These are phyloP conservation scores for Endocalyx cinctus DNA, from an alignment of 2,329 filamentous ascomycete species.

Conservation along the genomic window DNA sequence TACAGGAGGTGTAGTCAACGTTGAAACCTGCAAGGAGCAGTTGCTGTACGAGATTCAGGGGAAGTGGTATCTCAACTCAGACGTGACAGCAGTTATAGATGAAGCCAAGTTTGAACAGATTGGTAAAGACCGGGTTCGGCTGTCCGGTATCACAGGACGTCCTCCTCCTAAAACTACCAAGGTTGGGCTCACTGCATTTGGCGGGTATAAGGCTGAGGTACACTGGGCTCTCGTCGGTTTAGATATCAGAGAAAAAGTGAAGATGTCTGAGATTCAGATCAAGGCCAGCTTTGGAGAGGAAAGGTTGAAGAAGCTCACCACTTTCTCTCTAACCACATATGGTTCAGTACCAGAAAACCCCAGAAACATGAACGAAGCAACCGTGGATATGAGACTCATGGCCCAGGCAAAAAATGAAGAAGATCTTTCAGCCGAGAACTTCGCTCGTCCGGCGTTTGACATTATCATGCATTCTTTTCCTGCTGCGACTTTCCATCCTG, in stretches of 20 bases:
- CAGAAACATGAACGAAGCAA: slow-evolving; percentile 3
- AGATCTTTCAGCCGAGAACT: slow-evolving; percentile 1
- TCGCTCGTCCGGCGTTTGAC: slow-evolving; percentile 2
- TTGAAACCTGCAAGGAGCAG: slow-evolving; percentile 26
- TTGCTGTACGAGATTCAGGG: slow-evolving; percentile 34
- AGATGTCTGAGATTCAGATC: slow-evolving; percentile 1
- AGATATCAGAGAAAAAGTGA: slow-evolving; percentile 35
- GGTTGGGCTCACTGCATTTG: slow-evolving; percentile 33
- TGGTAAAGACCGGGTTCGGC: slow-evolving; percentile 19
- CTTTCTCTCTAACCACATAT: slow-evolving; percentile 4
- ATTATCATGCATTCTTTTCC: slow-evolving; percentile 4
- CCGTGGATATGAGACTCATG: slow-evolving; percentile 3
- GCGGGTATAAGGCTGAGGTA: slow-evolving; percentile 32
- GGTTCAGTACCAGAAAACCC: slow-evolving; percentile 5
- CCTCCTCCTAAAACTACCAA: slow-evolving; percentile 35
- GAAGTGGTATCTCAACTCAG: slow-evolving; percentile 29
- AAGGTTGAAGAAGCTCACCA: slow-evolving; percentile 4
- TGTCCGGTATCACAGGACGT: slow-evolving; percentile 25
- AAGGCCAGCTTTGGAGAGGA: slow-evolving; percentile 1
- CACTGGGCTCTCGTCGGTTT: slow-evolving; percentile 36
- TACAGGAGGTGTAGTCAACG: slow-evolving; percentile 30
- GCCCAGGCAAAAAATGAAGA: slow-evolving; percentile 2
- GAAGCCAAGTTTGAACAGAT: slow-evolving; percentile 34
- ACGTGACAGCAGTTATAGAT: slow-evolving; percentile 27
- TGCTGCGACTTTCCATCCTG: slow-evolving; percentile 4